Percentiles rank a stretch among this genome's conserved stretches.
These are phyloP conservation scores for Diplodia mutila DNA, from an alignment of 2,329 filamentous ascomycete species.

Conservation along the genomic window DNA sequence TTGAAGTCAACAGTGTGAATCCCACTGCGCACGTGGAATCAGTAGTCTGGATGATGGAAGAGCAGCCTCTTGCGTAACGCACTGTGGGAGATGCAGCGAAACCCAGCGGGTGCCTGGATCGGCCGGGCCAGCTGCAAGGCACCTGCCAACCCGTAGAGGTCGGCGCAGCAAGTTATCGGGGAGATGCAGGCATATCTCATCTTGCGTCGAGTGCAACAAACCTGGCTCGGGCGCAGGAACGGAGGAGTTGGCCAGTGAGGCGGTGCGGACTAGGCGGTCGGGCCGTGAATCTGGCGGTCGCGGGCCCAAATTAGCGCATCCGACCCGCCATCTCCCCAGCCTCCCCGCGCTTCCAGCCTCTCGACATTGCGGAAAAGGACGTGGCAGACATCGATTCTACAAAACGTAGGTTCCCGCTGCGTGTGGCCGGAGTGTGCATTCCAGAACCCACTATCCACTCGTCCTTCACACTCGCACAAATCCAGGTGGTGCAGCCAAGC, in stretches of 20 bases:
- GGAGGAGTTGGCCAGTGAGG: not conserved
- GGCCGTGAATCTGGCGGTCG: not conserved
- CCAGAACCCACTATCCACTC: constrained; percentile 16
- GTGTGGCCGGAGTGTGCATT: not conserved
- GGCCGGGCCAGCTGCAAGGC: constrained; percentile 4
- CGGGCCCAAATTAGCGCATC: not conserved
- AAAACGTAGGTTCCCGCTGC: not conserved
- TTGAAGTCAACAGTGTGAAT: no score
- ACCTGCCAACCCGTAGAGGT: not conserved
- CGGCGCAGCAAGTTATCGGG: not conserved
- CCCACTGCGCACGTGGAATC: no score
- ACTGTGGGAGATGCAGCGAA: no score
- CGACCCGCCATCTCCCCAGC: constrained; percentile 14
- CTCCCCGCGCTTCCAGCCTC: constrained; percentile 12
- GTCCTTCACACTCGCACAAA: not conserved
- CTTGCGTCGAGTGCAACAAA: not conserved
- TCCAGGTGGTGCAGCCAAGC: not conserved
- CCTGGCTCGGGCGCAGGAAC: not conserved
- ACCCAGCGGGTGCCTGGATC: not conserved
- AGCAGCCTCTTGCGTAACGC: no score
- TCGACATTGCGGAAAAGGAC: not conserved
- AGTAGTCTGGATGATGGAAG: no score
- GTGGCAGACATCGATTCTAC: constrained; percentile 14
- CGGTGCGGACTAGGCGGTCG: not conserved
- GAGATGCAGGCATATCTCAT: not conserved